Evolutionary conservation across 371 early-diverging fungal species (phyloP).

Genomic region (Mycotypha africana): DNA sequence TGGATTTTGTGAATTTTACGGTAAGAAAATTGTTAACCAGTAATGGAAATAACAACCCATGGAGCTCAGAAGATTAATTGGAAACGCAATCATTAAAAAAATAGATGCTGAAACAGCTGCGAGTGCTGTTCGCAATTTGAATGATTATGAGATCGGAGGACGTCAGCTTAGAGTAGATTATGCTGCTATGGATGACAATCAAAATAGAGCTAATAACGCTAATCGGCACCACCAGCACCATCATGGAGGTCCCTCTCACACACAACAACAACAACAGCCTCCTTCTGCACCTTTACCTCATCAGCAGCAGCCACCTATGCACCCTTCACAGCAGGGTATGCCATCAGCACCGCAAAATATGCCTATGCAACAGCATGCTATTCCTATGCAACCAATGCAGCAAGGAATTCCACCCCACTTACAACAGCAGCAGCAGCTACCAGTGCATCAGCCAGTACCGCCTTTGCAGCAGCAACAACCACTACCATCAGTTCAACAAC

Average conservation of each 20-base stretch:
- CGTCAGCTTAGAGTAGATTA: conserved; percentile 80
- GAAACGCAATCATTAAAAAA: too few relatives aligned
- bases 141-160: conserved; percentile 79
- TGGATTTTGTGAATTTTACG: conserved; percentile 85
- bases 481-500: conserved; percentile 23
- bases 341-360: conserved; percentile 9
- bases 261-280: background rate
- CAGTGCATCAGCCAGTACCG: conserved; percentile 4
- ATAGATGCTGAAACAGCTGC: conserved; percentile 74
- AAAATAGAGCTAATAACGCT: conserved; percentile 13
- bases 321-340: too few relatives aligned
- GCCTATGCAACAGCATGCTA: conserved; percentile 4
- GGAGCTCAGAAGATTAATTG: background rate
- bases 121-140: conserved; percentile 79
- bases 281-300: background rate
- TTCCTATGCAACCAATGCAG: conserved; percentile 4
- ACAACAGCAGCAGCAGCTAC: conserved; percentile 9
- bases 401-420: conserved; percentile 2
- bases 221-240: conserved; percentile 13
- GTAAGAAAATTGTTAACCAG: conserved; percentile 23
- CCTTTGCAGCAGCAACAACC: conserved; percentile 17
- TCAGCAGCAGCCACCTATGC: background rate
- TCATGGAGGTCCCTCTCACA: background rate
- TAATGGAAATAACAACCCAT: too few relatives aligned
- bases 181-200: conserved; percentile 63